Base-by-base conservation (phyloP, 176 grass and related monocot species). In the Rhynchospora tenuis region DNA sequence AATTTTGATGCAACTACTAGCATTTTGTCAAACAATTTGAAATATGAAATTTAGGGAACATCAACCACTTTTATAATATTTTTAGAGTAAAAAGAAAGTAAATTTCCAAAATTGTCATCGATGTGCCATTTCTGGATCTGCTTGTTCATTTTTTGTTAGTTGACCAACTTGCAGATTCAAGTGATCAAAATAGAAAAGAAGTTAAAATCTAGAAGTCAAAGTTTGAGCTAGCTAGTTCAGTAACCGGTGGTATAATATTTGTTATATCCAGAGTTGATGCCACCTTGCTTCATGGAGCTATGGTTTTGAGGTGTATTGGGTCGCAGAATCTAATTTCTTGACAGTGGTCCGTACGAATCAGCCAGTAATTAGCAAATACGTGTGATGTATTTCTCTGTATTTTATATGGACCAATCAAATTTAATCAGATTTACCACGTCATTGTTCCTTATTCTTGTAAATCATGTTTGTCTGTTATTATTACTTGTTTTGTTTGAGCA, bases 321-420 rank as follows among this genome's bases (percentile, higher is more conserved):
- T 76, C 48, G 27, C 23, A 76, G 72, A 76, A 76, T 76, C 23
- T 77, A 55, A 77, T 56, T 5, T 77, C 73, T 56, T 38, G 73
- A 56, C 73, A 55, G 12, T 76, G 73, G 24, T 28, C 38, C 66
- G 33, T 55, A 19, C 50, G 48, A 56, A 17, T 77, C 23, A 77
- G 15, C 50, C 55, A 56, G 50, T 31, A 70, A 22, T 38, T 38
- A 38, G 33, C 17, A 47, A 19, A 31, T 55, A 56, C 13, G 46
- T 55, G 26, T 71, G 38, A 71, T 45, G 19, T 68, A 68, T 74
- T 27, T 73, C 26, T 26, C 24, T 74, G 7, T 15, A 4, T 27
- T 8, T 15, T 73, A 45, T 45, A 20, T 45, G 38, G 15, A 45
- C 38, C 7, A 17, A 50, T 74, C 20, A 45, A 38, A 45, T 71